Base-by-base conservation (phyloP, 1,284 basidiomycete genomes). In the Sanguinoderma infundibulare region DNA sequence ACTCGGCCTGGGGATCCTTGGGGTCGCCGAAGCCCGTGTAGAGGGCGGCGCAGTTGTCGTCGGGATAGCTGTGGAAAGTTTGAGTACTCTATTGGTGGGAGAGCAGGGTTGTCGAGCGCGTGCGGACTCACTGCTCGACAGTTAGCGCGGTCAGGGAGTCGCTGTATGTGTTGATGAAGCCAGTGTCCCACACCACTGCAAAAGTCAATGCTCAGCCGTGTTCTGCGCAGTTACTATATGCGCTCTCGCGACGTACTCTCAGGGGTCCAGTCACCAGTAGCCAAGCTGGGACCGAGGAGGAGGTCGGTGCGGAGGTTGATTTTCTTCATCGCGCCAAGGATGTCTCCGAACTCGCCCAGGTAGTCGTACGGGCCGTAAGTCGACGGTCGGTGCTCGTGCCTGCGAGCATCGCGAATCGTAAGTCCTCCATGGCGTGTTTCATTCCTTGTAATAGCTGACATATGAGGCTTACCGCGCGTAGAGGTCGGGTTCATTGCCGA, bases 241-340 rank as follows among this genome's bases (percentile, higher is more conserved):
- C 4, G 42, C 32, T 32, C 20, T 15, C 10, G 7, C n/a, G 20
- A 58, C 59, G 8, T 38, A 63, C 65, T 63, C 57, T 85, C 77
- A 0, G 85, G 81, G 5, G 67, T 74, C 86, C 83, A 91, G 65
- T 78, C 71, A 30, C 77, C 77, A 26, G 70, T 65, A n/a, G 80
- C 78, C 35, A 90, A 74, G 62, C 83, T 87, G 0, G 91, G 90
- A 0, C 83, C 88, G 46, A 91, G 78, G 47, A 91, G 79, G 47
- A 84, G 78, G 32, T 80, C 75, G 39, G 79, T 76, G 54, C 79
- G 78, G 15, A 87, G 74, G 9, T 74, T 75, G 20, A 74, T 61
- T 55, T 85, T 77, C 28, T 75, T 67, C 64, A 88, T 77, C 5
- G 80, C 79, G 1, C 68, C 55, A 8, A 78, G 67, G 54, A 83